Evolutionary conservation across 768 basidiomycete genomes (phyloP), one percentile per base, ranked within the genome.

Genomic region (Trametes coccinea): DNA sequence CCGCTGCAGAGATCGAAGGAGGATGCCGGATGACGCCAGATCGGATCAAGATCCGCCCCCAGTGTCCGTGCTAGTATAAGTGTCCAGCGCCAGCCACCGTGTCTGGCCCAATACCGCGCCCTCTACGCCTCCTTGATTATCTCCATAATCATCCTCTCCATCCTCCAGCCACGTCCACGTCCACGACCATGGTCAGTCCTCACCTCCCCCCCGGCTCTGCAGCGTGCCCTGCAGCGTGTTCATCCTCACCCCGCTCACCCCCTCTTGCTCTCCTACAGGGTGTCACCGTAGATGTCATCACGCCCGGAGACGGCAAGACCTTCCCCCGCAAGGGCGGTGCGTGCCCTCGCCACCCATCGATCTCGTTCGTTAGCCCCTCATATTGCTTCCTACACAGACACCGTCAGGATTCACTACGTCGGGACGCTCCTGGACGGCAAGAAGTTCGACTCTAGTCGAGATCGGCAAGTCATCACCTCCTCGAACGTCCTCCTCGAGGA

Each of bases 41-140:
- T 85, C 84, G 82, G 84, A 89, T 88, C 87, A 83, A 85, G 87
- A 87, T 89, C 87, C 84, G 85, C 78, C 81, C 79, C 81, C 83
- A 81, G 84, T 82, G 76, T 70, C 67, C 67, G 68, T 60, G n/a
- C 71, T 69, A 70, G 73, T 82, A 83, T 82, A 81, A 80, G 76
- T 75, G 72, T 71, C 67, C 71, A 65, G 71, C 60, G 66, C 71
- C 66, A 65, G 34, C 34, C 34, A 5, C 34, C 22, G 22, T 22
- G 22, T 22, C 22, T 22, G 41, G 62, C 71, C 55, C 55, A 29
- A 53, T 63, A 62, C 67, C 71, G 71, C 72, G 70, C 71, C 73
- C 72, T 76, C 74, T 61, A 59, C 53, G 31, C 66, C 59, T 63
- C 60, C 46, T 64, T 67, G 51, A 60, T 68, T 60, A 67, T 54